These are phyloP conservation scores for Anaeromyces robustus DNA, from an alignment of 192 early-diverging fungal genomes.

Conservation along the genomic window DNA sequence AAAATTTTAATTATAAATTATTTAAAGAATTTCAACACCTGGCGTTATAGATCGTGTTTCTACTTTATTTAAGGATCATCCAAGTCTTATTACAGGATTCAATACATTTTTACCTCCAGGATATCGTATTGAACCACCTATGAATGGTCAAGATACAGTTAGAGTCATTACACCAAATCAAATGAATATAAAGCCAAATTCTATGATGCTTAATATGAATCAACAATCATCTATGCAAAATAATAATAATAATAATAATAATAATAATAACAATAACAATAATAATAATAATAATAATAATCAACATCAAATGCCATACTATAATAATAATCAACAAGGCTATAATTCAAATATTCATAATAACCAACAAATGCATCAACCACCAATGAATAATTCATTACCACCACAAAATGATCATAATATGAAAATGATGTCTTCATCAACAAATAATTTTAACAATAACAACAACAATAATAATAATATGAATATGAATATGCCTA, in stretches of 20 bases:
- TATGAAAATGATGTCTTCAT: background rate
- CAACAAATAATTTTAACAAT: background rate
- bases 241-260: background rate
- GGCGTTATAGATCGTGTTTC: background rate
- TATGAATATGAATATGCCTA: background rate
- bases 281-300: too few relatives aligned
- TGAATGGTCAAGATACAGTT: background rate
- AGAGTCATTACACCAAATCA: background rate
- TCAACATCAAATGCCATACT: background rate
- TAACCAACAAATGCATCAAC: too few relatives aligned
- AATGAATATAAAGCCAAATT: background rate
- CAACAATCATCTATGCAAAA: background rate
- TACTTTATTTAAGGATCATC: background rate
- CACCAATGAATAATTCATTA: too few relatives aligned
- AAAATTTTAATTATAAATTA: too few relatives aligned
- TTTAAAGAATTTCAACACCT: background rate
- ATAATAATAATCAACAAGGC: background rate
- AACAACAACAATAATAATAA: too few relatives aligned
- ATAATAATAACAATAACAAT: too few relatives aligned
- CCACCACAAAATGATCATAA: background rate
- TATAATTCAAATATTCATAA: background rate
- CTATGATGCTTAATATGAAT: background rate
- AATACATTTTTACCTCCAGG: background rate
- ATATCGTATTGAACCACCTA: background rate
- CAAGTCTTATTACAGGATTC: background rate